Evolutionary conservation across 495 filamentous ascomycete genomes (phyloP).

Genomic region (Aspergillus campestris): DNA sequence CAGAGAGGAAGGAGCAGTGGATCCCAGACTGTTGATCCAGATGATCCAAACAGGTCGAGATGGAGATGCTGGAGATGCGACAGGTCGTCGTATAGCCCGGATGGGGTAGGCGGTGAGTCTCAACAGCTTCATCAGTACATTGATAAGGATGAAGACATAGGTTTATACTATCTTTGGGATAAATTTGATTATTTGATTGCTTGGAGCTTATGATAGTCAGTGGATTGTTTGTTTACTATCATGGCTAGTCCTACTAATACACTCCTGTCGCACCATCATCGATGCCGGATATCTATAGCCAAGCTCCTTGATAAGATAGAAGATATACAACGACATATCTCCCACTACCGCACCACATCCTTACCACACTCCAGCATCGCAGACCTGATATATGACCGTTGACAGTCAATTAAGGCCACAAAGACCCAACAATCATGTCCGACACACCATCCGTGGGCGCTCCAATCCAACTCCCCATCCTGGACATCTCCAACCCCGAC

Average conservation of each 20-base stretch:
- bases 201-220: too few relatives aligned
- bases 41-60: neutral
- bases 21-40: neutral
- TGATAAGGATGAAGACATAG: conserved; percentile 1
- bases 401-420: neutral
- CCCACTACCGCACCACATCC: too few relatives aligned
- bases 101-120: too few relatives aligned
- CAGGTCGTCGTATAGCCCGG: too few relatives aligned
- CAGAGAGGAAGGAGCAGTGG: conserved; percentile 11
- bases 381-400: conserved; percentile 12
- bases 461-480: conserved; percentile 61
- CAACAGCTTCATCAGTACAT: neutral
- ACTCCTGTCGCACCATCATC: too few relatives aligned
- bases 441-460: conserved; percentile 16
- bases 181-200: too few relatives aligned
- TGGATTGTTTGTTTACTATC: too few relatives aligned
- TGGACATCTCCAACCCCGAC: conserved; percentile 59
- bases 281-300: too few relatives aligned
- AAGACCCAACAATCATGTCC: conserved; percentile 24
- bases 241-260: too few relatives aligned
- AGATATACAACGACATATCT: too few relatives aligned
- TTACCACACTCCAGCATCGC: neutral
- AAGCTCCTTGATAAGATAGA: too few relatives aligned
- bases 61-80: neutral
- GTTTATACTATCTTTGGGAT: too few relatives aligned